Base-by-base conservation (phyloP, 164 flowering plant species). In the Aristolochia fimbriata region DNA sequence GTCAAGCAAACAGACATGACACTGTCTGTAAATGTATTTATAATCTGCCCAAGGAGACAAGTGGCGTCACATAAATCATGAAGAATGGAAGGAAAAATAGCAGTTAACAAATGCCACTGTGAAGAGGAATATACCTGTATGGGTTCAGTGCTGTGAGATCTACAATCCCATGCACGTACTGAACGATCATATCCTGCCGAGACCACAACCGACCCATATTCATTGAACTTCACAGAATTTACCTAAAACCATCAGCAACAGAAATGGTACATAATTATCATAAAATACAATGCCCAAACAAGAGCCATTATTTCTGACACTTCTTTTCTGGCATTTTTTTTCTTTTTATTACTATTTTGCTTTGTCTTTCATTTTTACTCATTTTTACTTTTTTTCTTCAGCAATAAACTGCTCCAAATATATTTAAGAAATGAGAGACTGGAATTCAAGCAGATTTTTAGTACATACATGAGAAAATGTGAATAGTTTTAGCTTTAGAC, bases 141-240 rank as follows among this genome's bases (percentile, higher is more conserved):
- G 55, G 98, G 97, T 71, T 93, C 96, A 31, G 83, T 83, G 67
- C 88, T 88, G 58, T 88, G 98, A 62, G 98, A 93, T 69, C 96
- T 81, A 68, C 98, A 93, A 68, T 93, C 98, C 97, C 97, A 93
- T 68, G 85, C 88, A 41, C 91, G 91, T 63, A 90, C 67, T 15
- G 97, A 89, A 27, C 78, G 94, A 71, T 93, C 98, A 83, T 86
- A 90, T 1, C 98, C 97, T 15, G 92, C 97, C 58, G 97, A 90
- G 59, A 90, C 90, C 48, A 93, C 83, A 13, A 90, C 97, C 25
- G 90, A 80, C 48, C 92, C 64, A 72, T 80, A 79, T 45, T 93
- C 94, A 70, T 88, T 86, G 64, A 93, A 93, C 73, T 90, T 93
- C 3, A 93, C 97, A 56, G 88, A 89, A 80, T 90, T 93, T 70